A percentile compares a stretch with the other conserved stretches of the same genome.
These are phyloP conservation scores for Akanthomyces lecanii DNA, from an alignment of 2,329 filamentous ascomycete species.

Conservation along the genomic window DNA sequence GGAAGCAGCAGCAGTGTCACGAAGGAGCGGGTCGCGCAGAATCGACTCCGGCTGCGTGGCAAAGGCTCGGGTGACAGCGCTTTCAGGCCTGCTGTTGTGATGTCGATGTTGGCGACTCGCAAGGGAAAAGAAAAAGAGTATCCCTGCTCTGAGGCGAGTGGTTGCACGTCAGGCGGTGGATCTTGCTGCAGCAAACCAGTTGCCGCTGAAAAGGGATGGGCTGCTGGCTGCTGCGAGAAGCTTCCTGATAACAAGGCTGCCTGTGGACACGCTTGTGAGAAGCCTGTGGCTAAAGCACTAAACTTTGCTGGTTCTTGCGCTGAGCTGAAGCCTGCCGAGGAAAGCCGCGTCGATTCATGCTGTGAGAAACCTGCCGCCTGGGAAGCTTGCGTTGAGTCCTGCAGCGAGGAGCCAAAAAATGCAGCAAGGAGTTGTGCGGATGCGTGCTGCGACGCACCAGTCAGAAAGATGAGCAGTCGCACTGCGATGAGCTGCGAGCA, in stretches of 20 bases:
- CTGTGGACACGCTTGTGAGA: not conserved
- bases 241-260: not conserved
- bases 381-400: not conserved
- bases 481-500: not conserved
- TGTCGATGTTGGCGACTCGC: not conserved
- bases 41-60: conserved; percentile 15
- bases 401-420: not conserved
- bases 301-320: not conserved
- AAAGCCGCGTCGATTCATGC: conserved; percentile 9
- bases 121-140: not conserved
- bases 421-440: not conserved
- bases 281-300: not conserved
- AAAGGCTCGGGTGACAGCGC: conserved; percentile 19
- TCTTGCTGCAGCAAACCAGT: not conserved
- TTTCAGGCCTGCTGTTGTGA: not conserved
- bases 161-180: not conserved
- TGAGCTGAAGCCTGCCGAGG: not conserved
- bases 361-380: not conserved
- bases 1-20: not conserved
- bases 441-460: not conserved
- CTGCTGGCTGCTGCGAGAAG: not conserved
- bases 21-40: conserved; percentile 16
- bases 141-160: not conserved
- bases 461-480: not conserved
- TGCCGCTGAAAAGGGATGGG: not conserved